Conservation (phyloP, 2,329 filamentous ascomycete genomes). For the Knoxdaviesia capensis region DNA sequence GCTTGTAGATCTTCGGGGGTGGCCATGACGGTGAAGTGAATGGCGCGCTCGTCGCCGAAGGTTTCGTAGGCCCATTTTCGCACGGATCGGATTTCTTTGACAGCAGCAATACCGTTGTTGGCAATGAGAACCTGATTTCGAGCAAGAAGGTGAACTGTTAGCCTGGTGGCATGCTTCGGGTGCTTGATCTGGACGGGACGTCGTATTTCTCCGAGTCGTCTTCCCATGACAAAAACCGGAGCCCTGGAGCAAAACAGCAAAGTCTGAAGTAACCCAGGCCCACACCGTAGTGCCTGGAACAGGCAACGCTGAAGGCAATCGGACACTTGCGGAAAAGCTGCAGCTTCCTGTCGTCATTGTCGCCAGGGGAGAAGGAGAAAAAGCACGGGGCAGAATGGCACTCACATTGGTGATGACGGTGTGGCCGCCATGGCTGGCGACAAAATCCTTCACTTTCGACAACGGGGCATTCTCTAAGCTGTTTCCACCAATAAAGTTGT, state of each 20-base stretch:
- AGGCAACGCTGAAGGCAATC: too few species aligned
- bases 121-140: conserved; percentile 70
- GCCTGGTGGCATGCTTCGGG: background rate
- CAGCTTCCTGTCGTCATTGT: too few species aligned
- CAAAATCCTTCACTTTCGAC: conserved; percentile 90
- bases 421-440: conserved; percentile 73
- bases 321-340: too few species aligned
- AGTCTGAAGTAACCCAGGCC: background rate
- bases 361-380: background rate
- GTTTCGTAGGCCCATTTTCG: conserved; percentile 99
- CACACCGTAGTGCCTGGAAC: too few species aligned
- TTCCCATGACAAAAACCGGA: background rate
- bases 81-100: conserved; percentile 97
- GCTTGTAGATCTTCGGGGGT: conserved; percentile 93
- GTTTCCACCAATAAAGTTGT: conserved; percentile 96
- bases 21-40: conserved; percentile 99
- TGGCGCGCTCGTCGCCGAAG: conserved; percentile 93
- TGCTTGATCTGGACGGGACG: background rate
- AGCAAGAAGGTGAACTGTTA: background rate
- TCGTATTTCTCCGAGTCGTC: background rate
- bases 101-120: conserved; percentile 98
- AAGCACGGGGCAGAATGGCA: conserved; percentile 4
- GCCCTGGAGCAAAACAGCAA: background rate
- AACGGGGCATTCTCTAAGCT: conserved; percentile 61
- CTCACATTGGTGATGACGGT: conserved; percentile 95